These are phyloP conservation scores for Ramaria rubella DNA, from an alignment of 768 basidiomycete species.

Conservation along the genomic window DNA sequence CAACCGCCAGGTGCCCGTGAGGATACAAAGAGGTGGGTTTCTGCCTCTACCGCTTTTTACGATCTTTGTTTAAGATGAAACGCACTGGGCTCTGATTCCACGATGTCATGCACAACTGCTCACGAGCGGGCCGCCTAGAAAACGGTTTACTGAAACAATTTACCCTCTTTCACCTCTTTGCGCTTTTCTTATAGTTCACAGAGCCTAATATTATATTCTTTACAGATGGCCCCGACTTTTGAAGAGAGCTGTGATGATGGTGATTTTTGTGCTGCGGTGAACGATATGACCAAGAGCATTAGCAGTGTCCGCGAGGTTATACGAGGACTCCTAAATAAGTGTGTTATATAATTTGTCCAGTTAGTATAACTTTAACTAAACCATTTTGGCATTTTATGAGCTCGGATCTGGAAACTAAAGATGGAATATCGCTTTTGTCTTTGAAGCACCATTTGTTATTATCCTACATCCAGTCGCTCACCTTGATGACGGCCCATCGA, in stretches of 20 bases:
- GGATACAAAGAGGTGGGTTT: background rate
- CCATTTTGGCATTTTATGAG: background rate
- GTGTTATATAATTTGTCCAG: constrained; percentile 17
- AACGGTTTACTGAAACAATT: constrained; percentile 47
- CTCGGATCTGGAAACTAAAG: constrained; percentile 43
- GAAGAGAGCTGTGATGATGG: constrained; percentile 9
- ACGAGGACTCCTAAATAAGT: constrained; percentile 51
- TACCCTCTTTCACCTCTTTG: constrained; percentile 13
- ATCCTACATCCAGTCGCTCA: constrained; percentile 78
- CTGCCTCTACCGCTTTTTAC: background rate
- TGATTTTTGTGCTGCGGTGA: constrained; percentile 26
- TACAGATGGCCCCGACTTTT: background rate
- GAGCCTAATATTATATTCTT: constrained; percentile 1
- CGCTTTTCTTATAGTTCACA: too few relatives aligned
- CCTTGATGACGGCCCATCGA: constrained; percentile 66
- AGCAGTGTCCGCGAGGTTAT: constrained; percentile 52
- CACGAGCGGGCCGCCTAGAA: constrained; percentile 55
- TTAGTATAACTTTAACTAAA: constrained; percentile 15
- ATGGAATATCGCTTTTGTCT: constrained; percentile 88
- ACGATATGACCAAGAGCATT: constrained; percentile 60
- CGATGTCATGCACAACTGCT: constrained; percentile 51
- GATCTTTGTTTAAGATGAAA: constrained; percentile 35
- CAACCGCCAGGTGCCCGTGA: too few relatives aligned
- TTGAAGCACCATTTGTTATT: constrained; percentile 81
- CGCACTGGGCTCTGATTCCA: constrained; percentile 57